A percentile compares a stretch with the other conserved stretches of the same genome.
phyloP scores from a whole-genome alignment of 1,139 yeast species.

The Nakaseomyces sp. region DNA sequence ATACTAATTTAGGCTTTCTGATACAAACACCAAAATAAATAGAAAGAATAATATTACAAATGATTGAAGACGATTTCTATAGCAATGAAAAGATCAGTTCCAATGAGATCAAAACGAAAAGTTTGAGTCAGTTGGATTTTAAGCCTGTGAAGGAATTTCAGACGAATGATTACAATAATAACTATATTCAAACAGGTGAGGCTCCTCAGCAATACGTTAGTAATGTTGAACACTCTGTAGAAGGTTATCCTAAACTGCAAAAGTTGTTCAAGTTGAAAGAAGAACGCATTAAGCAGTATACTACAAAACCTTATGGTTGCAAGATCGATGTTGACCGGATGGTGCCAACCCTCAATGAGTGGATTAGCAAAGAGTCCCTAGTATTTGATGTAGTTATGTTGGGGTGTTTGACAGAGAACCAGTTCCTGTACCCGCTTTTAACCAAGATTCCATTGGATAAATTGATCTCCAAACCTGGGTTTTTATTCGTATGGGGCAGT shows the following conservation, averaged over 20 bases:
- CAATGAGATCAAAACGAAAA: not conserved
- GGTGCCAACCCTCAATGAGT: conserved; percentile 45
- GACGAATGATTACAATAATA: conserved; percentile 60
- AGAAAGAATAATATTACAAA: not conserved
- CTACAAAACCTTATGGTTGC: conserved; percentile 59
- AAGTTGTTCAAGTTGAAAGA: conserved; percentile 55
- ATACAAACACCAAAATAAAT: too few relatives aligned
- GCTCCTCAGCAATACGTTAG: conserved; percentile 57
- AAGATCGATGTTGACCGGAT: conserved; percentile 46
- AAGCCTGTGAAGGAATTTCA: conserved; percentile 21
- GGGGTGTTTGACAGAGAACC: conserved; percentile 73
- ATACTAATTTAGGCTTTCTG: too few relatives aligned
- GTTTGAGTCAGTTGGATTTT: conserved; percentile 17
- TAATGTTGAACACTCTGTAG: conserved; percentile 55
- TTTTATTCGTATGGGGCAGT: conserved; percentile 79
- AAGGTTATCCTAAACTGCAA: conserved; percentile 80
- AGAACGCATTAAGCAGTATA: conserved; percentile 40
- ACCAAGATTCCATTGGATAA: conserved; percentile 59
- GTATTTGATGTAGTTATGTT: conserved; percentile 87
- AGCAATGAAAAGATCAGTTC: not conserved
- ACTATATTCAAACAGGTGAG: conserved; percentile 53
- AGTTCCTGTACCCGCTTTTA: conserved; percentile 51
- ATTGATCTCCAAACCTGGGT: conserved; percentile 77
- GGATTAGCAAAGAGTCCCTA: conserved; percentile 50
- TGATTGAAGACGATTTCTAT: conserved; percentile 4